phyloP scores from a whole-genome alignment of 257 asterid species.

The Forsythia viridissima region DNA sequence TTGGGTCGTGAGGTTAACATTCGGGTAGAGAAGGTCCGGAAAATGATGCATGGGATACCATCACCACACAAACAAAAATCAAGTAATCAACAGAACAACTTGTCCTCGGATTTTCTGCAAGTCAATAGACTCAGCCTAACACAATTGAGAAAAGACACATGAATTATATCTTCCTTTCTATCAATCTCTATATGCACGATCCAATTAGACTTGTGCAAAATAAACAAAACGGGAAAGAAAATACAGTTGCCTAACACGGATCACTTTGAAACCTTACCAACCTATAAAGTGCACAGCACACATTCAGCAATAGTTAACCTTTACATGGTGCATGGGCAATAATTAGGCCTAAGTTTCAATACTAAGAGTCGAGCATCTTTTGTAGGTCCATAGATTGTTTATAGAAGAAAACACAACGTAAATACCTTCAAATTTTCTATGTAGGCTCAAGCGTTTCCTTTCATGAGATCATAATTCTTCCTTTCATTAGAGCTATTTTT shows the following conservation, averaged over 20 bases:
- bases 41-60: slow-evolving; percentile 11
- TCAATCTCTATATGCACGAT: too few species aligned
- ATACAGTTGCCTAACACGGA: too few species aligned
- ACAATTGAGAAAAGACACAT: slow-evolving; percentile 10
- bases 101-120: slow-evolving; percentile 9
- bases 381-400: background rate
- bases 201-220: too few species aligned
- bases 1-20: slow-evolving; percentile 18
- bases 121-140: background rate
- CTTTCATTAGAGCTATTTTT: background rate
- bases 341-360: background rate
- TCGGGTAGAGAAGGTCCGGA: background rate
- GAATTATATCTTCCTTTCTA: too few species aligned
- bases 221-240: too few species aligned
- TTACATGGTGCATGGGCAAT: background rate
- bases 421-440: background rate
- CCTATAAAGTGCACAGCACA: too few species aligned
- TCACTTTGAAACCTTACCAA: too few species aligned
- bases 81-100: background rate
- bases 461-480: too few species aligned
- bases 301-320: too few species aligned
- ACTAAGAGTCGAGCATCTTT: background rate
- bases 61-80: background rate
- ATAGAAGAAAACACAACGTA: background rate
- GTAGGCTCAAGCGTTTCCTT: background rate